A percentile compares a stretch with the other conserved stretches of the same genome.
phyloP scores from a whole-genome alignment of 257 asterid genomes.

The Verbascum thapsus region DNA sequence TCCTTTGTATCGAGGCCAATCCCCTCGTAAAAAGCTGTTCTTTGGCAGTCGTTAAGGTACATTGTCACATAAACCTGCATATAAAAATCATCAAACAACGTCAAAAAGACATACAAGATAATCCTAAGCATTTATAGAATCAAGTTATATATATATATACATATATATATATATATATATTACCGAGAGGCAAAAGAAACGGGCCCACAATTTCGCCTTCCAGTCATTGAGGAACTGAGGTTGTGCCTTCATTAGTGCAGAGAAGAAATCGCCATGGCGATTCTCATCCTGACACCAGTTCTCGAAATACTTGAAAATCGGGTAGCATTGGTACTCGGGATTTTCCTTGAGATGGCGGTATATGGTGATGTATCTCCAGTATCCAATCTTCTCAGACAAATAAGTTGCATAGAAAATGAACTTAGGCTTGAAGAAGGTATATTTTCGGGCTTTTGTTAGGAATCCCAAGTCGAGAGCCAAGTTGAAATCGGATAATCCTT shows the following conservation, averaged over 20 bases:
- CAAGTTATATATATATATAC: slow-evolving; percentile 23
- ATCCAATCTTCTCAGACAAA: slow-evolving; percentile 80
- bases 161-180: too few species aligned
- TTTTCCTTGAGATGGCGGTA: slow-evolving; percentile 91
- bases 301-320: slow-evolving; percentile 97
- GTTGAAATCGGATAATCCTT: slow-evolving; percentile 87
- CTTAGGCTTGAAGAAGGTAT: slow-evolving; percentile 98
- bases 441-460: slow-evolving; percentile 94
- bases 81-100: slow-evolving; percentile 9
- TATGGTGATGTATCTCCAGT: slow-evolving; percentile 99
- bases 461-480: slow-evolving; percentile 97
- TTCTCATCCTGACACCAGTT: slow-evolving; percentile 99
- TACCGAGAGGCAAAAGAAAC: slow-evolving; percentile 99
- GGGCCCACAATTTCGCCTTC: slow-evolving; percentile 99
- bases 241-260: slow-evolving; percentile 98
- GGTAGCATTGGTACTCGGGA: slow-evolving; percentile 90
- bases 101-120: background rate
- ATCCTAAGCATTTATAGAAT: slow-evolving; percentile 46
- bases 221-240: slow-evolving; percentile 99
- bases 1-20: slow-evolving; percentile 91
- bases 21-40: slow-evolving; percentile 90
- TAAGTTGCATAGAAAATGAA: slow-evolving; percentile 76
- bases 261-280: slow-evolving; percentile 99
- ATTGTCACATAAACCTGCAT: slow-evolving; percentile 92
- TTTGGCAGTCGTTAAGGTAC: slow-evolving; percentile 89